These are phyloP conservation scores for Cryphonectria naterciae DNA, from an alignment of 2,329 filamentous ascomycete species.

Conservation along the genomic window DNA sequence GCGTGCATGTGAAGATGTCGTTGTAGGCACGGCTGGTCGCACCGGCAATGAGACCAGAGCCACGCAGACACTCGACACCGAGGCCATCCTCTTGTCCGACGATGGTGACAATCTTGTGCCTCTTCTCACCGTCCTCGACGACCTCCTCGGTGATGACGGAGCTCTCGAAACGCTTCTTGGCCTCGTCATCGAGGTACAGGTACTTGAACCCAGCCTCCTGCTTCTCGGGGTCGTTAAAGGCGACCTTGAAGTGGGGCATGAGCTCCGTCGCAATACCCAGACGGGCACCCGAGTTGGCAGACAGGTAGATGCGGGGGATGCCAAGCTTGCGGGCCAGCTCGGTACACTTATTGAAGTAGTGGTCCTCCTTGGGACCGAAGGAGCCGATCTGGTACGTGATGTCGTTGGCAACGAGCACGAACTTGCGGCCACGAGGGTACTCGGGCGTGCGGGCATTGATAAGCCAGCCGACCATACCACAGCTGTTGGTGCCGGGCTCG, in stretches of 20 bases:
- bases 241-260: slow-evolving; percentile 95
- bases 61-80: slow-evolving; percentile 95
- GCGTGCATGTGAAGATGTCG: slow-evolving; percentile 97
- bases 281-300: slow-evolving; percentile 97
- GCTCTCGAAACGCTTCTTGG: slow-evolving; percentile 85
- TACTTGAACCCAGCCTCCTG: slow-evolving; percentile 95
- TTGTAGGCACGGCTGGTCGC: slow-evolving; percentile 96
- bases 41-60: slow-evolving; percentile 96
- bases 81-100: slow-evolving; percentile 93
- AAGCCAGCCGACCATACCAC: slow-evolving; percentile 99
- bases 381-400: slow-evolving; percentile 99
- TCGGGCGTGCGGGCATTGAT: slow-evolving; percentile 94
- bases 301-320: slow-evolving; percentile 96
- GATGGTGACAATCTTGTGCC: slow-evolving; percentile 92
- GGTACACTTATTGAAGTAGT: slow-evolving; percentile 99
- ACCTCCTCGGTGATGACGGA: slow-evolving; percentile 88
- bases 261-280: slow-evolving; percentile 96
- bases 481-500: slow-evolving; percentile 91
- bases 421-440: slow-evolving; percentile 88
- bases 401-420: slow-evolving; percentile 97
- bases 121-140: slow-evolving; percentile 82
- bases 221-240: slow-evolving; percentile 84
- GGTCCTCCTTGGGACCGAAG: slow-evolving; percentile 94
- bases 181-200: slow-evolving; percentile 86
- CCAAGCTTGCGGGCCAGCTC: slow-evolving; percentile 92